Conservation (phyloP, 2,329 filamentous ascomycete species). For the Exophiala aquamarina region DNA sequence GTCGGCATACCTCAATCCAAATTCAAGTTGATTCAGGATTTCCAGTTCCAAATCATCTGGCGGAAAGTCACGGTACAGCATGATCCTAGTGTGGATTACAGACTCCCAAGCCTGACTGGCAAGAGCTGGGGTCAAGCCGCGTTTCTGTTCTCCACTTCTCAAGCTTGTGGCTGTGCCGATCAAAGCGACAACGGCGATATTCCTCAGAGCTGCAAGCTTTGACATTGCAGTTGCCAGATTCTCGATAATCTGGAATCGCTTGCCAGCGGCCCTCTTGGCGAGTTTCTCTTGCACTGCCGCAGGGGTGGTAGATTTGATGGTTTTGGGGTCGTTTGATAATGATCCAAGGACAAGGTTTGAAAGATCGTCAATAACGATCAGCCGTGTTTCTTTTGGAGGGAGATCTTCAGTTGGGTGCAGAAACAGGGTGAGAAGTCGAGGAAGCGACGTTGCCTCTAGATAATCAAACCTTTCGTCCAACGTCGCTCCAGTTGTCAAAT, state of each 20-base stretch:
- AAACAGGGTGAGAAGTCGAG: constrained; percentile 71
- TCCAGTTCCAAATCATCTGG: constrained; percentile 33
- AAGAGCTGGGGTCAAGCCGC: constrained; percentile 72
- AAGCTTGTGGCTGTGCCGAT: constrained; percentile 83
- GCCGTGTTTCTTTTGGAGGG: constrained; percentile 61
- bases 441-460: constrained; percentile 58
- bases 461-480: constrained; percentile 57
- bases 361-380: constrained; percentile 76
- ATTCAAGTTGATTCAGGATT: constrained; percentile 36
- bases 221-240: constrained; percentile 61
- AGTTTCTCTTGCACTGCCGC: constrained; percentile 38
- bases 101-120: constrained; percentile 78
- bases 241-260: constrained; percentile 56
- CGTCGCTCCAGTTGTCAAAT: neutral
- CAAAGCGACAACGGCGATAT: constrained; percentile 72
- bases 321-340: constrained; percentile 60
- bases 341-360: constrained; percentile 75
- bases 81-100: constrained; percentile 69
- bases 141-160: constrained; percentile 58
- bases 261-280: constrained; percentile 48
- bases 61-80: constrained; percentile 76
- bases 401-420: constrained; percentile 64
- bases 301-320: constrained; percentile 28
- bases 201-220: constrained; percentile 71
- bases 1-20: constrained; percentile 57